Conservation (phyloP, 177 flowering plant species). For the Vitis hybrid region DNA sequence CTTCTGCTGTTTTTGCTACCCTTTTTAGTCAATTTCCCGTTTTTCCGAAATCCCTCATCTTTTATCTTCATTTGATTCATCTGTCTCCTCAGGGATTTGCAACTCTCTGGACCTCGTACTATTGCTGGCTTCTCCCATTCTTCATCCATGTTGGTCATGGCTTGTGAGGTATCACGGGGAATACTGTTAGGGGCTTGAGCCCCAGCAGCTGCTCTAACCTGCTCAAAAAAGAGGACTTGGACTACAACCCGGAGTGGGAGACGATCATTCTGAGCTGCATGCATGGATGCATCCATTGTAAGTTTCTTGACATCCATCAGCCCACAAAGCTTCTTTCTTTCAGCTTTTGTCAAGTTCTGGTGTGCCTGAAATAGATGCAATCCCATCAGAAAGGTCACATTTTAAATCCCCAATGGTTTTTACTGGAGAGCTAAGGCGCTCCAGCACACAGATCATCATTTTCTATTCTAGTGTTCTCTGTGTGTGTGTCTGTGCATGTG, state of each 20-base stretch:
- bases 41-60: constrained; percentile 35
- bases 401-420: not conserved
- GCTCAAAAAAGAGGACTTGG: constrained; percentile 64
- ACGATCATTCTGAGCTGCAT: constrained; percentile 68
- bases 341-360: constrained; percentile 40
- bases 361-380: constrained; percentile 40
- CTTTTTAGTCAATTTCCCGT: constrained; percentile 36
- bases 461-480: too few species aligned
- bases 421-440: not conserved
- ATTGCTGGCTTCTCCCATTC: constrained; percentile 38
- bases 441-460: not conserved
- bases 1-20: constrained; percentile 47
- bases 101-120: constrained; percentile 17
- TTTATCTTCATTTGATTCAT: constrained; percentile 42
- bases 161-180: constrained; percentile 30
- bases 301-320: constrained; percentile 61
- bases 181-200: constrained; percentile 21
- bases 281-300: constrained; percentile 48
- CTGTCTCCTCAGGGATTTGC: constrained; percentile 42
- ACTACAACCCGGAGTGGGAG: constrained; percentile 70
- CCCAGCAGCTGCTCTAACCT: constrained; percentile 39
- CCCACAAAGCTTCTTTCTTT: constrained; percentile 54
- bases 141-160: constrained; percentile 43
- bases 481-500: too few species aligned
- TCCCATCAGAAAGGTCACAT: not conserved